A percentile compares a stretch with the other conserved stretches of the same genome.
These are phyloP conservation scores for Apiospora hydei DNA, from an alignment of 2,329 filamentous ascomycete genomes.

Conservation along the genomic window DNA sequence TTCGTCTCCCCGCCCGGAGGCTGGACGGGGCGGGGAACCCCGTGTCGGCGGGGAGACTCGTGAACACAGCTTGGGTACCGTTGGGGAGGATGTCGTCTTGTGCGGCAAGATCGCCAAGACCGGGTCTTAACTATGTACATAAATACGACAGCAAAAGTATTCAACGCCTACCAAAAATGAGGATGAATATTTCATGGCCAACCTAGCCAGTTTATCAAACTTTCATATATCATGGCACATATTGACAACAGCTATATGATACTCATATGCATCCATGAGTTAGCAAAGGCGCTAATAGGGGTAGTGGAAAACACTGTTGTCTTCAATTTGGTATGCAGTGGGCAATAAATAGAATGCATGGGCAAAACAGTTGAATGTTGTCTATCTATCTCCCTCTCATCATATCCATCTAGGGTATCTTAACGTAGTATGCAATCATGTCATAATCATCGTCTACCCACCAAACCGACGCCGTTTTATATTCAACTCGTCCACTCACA, in stretches of 20 bases:
- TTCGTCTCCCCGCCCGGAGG: constrained; percentile 71
- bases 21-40: constrained; percentile 57
- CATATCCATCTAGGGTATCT: background rate
- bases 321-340: background rate
- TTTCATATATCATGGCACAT: no score
- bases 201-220: no score
- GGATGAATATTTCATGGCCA: no score
- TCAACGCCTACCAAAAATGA: no score
- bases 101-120: constrained; percentile 63
- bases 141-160: no score
- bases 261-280: no score
- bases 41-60: constrained; percentile 69
- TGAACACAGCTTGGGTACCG: constrained; percentile 74
- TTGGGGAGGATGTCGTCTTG: constrained; percentile 83
- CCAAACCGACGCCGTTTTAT: background rate
- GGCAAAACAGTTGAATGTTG: constrained; percentile 15
- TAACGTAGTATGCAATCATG: constrained; percentile 14
- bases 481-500: constrained; percentile 32
- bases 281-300: background rate
- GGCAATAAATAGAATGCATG: background rate
- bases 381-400: background rate
- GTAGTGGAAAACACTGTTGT: background rate
- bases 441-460: background rate
- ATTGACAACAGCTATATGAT: no score
- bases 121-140: background rate